A percentile compares a stretch with the other conserved stretches of the same genome.
Conservation (phyloP, 345 rosid genomes). For the Acer negundo region DNA sequence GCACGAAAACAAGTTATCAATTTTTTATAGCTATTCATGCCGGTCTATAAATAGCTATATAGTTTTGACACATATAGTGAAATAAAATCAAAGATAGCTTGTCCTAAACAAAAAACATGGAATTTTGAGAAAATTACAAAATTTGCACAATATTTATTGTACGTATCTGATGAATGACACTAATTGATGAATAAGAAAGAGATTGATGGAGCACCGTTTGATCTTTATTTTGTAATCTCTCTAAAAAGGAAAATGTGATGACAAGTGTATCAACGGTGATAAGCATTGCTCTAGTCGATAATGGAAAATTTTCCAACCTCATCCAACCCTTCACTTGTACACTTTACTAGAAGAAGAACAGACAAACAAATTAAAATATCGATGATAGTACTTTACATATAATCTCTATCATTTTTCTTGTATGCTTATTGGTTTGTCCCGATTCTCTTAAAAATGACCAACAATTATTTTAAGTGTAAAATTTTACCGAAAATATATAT, state of each 20-base stretch:
- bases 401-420: too few species aligned
- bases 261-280: not conserved
- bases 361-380: not conserved
- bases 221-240: conserved; percentile 17
- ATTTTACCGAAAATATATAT: too few species aligned
- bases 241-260: not conserved
- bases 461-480: not conserved
- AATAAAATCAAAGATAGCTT: too few species aligned
- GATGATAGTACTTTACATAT: too few species aligned
- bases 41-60: not conserved
- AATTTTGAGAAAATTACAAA: not conserved
- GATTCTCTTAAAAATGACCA: not conserved
- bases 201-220: conserved; percentile 4
- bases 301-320: not conserved
- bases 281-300: not conserved
- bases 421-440: too few species aligned
- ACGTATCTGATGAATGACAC: not conserved
- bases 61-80: not conserved
- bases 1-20: not conserved
- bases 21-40: not conserved
- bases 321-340: not conserved
- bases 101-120: too few species aligned
- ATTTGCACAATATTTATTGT: too few species aligned
- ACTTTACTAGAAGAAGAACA: not conserved
- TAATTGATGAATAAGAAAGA: too few species aligned